phyloP scores from a whole-genome alignment of 2,329 filamentous ascomycete genomes.

The Beauveria bassiana region DNA sequence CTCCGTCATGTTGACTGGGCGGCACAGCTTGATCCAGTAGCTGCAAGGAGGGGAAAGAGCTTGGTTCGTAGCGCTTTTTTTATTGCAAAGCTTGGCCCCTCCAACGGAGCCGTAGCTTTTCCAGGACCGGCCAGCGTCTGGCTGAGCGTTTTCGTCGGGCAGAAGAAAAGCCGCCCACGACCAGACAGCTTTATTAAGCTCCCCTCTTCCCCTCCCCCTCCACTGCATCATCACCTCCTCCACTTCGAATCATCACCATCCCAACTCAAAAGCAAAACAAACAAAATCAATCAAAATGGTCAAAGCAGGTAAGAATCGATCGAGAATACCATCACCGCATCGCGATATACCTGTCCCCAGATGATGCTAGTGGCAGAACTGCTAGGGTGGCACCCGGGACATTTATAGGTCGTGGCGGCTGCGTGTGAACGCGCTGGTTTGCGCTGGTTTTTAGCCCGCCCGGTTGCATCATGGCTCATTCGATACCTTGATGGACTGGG shows the following conservation, averaged over 20 bases:
- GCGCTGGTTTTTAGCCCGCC: slow-evolving; percentile 44
- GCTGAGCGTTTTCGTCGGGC: not conserved
- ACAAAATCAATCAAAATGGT: slow-evolving; percentile 76
- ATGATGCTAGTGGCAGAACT: not conserved
- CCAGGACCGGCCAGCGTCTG: not conserved
- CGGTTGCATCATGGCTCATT: not conserved
- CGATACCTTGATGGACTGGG: slow-evolving; percentile 38
- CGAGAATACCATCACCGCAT: not conserved
- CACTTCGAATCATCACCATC: slow-evolving; percentile 14
- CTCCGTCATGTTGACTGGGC: not conserved
- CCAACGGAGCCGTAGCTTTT: not conserved
- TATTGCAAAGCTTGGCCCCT: not conserved
- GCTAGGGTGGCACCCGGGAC: slow-evolving; percentile 6
- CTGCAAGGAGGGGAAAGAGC: too few species aligned
- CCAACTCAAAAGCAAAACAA: slow-evolving; percentile 23
- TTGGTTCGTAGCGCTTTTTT: not conserved
- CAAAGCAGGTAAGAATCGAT: slow-evolving; percentile 74
- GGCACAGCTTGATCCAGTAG: not conserved
- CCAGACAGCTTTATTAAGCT: slow-evolving; percentile 9
- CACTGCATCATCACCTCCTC: slow-evolving; percentile 12
- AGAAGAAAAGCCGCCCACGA: not conserved
- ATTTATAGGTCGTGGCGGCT: slow-evolving; percentile 2
- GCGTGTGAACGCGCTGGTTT: slow-evolving; percentile 40
- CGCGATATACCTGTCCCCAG: not conserved
- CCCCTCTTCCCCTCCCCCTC: slow-evolving; percentile 5